Base-by-base conservation (phyloP, 2,329 filamentous ascomycete species). In the Rhinocladiella mackenziei region DNA sequence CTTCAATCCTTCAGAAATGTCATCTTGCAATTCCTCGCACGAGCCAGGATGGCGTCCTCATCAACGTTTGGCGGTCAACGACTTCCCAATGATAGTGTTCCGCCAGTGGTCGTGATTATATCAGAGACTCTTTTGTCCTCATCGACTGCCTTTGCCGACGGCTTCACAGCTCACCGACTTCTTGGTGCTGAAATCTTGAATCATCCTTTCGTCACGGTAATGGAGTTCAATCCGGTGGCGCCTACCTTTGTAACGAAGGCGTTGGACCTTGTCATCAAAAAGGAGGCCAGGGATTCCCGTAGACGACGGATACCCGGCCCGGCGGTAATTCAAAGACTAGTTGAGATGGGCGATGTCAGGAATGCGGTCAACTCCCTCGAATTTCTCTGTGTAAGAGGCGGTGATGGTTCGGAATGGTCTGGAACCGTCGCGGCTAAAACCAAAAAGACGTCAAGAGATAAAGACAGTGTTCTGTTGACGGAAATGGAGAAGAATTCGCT, bases 171-270 rank as follows among this genome's bases (percentile, higher is more conserved):
- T 0, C 87, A 97, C 67, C 81, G 89, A 17, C 69, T 98, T 13
- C 77, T 98, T 2, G 92, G 94, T 0, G 83, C 89, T 0, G 86
- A 92, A 53, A 85, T 98, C 31, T 74, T 88, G 10, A 81, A 84
- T 30, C 89, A 97, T 64, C 83, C 86, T 0, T 82, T 83, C 10
- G 81, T 88, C 2, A 80, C 78, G 6, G 73, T 86, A 4, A 87
- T 98, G 53, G 89, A 95, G 54, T 98, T 97, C 68, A 98, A 98
- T 58, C 78, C 85, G 9, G 83, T 98, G 49, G 92, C 92, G 0
- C 83, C 88, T 0, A 92, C 91, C 0, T 78, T 91, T 30, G 77
- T 98, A 58, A 75, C 80, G 9, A 95, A 91, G 65, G 91, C 91
- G 1, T 70, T 98, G 3, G 85, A 92, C 43, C 65, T 86, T 2